Evolutionary conservation across 179 eudicot genomes (phyloP), one percentile per base, ranked within the genome.

Genomic region (Amaranthus tricolor): DNA sequence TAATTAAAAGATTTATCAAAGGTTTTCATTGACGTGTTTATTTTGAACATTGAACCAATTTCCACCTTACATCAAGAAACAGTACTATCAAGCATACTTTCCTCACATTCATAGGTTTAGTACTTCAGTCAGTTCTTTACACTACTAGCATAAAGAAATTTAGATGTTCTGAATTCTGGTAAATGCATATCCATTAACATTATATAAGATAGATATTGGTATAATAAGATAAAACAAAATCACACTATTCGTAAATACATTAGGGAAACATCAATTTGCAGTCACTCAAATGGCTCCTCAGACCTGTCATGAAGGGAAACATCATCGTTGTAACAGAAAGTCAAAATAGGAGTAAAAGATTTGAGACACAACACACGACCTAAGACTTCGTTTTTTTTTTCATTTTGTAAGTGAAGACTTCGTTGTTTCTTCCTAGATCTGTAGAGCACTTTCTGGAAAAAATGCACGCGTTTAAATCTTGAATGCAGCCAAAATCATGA

Each of bases 1-100:
- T 61, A 61, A 61, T 24, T 44, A 61, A 7, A 61, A 19, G 64
- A 60, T 60, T 11, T 20, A 61, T 61, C 64, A 24, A 61, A 61
- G 64, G 45, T 61, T 20, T 61, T 10, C 43, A 21, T 6, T 4
- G 12, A 61, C 4, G 6, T 61, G 7, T 7, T 61, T 61, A 20
- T 21, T 24, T 21, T 61, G 9, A 5, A 3, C 12, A 7, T 54
- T 54, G 14, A 54, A 54, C 58, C 19, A 13, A 54, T 54, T 17
- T 17, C 5, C 58, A 54, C 14, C 58, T 31, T 31, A 31, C n/a
- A 54, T 54, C 14, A 54, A 15, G 19, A 54, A 7, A 54, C 16
- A 13, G 6, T 2, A 54, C 40, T 54, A 54, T 54, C 58, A 15
- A 54, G 58, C 6, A 54, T 54, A 54, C 58, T 9, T 54, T 54